Percentiles rank a stretch among this genome's conserved stretches.
Evolutionary conservation across 768 basidiomycete genomes (phyloP).

Genomic region (Pleurotus giganteus): DNA sequence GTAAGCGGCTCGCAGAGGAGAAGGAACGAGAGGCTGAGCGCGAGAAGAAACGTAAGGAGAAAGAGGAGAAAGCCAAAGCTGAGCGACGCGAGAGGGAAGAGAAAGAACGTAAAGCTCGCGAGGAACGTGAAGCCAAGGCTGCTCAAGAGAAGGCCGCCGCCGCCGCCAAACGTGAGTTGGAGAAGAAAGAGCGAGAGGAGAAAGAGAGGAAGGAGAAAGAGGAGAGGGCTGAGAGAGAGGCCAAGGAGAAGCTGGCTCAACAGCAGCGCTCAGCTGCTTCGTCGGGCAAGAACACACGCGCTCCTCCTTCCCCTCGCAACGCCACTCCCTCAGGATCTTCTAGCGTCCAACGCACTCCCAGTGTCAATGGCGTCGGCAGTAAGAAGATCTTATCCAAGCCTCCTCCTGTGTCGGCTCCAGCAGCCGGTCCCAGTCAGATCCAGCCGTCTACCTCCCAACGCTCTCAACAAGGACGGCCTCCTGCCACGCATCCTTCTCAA

Average conservation of each 20-base stretch:
- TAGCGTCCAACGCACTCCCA: slow-evolving; percentile 41
- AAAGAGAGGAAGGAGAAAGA: slow-evolving; percentile 28
- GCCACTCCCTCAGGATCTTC: slow-evolving; percentile 45
- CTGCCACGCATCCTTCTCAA: slow-evolving; percentile 35
- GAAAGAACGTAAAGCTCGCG: slow-evolving; percentile 60
- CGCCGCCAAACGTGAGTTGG: slow-evolving; percentile 17
- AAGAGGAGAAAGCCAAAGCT: slow-evolving; percentile 66
- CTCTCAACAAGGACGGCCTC: slow-evolving; percentile 12
- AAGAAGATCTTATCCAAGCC: slow-evolving; percentile 68
- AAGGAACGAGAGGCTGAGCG: slow-evolving; percentile 77
- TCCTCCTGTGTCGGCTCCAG: slow-evolving; percentile 22
- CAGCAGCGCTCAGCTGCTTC: slow-evolving; percentile 40
- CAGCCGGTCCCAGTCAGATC: slow-evolving; percentile 33
- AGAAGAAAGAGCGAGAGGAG: slow-evolving; percentile 18
- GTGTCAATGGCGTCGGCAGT: slow-evolving; percentile 41
- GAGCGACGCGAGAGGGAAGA: slow-evolving; percentile 75
- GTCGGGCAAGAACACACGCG: slow-evolving; percentile 40
- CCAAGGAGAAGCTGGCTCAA: slow-evolving; percentile 29
- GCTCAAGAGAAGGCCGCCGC: slow-evolving; percentile 20
- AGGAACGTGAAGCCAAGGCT: slow-evolving; percentile 57
- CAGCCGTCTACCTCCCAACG: slow-evolving; percentile 27
- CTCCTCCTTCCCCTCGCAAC: slow-evolving; percentile 51
- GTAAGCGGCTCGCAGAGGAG: slow-evolving; percentile 75
- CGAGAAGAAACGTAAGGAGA: slow-evolving; percentile 71
- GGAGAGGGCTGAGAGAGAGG: slow-evolving; percentile 19